Evolutionary conservation across 306 rosid species (phyloP).

Genomic region (Corylus americana): DNA sequence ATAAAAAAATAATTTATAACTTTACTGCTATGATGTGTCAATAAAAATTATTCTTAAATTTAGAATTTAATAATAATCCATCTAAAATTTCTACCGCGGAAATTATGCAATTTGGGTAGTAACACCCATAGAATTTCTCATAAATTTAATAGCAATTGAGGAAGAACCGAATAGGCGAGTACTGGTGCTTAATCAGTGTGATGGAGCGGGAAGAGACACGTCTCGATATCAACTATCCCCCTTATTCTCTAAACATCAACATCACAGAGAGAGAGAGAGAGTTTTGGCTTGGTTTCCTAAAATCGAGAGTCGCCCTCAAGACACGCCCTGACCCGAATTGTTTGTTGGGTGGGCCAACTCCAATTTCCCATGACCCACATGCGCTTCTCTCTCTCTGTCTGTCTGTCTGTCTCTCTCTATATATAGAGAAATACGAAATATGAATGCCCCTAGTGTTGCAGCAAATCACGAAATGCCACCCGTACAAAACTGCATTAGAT

Average conservation of each 20-base stretch:
- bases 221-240: slow-evolving; percentile 21
- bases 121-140: too few species aligned
- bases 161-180: background rate
- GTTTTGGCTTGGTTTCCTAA: background rate
- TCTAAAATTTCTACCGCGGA: too few species aligned
- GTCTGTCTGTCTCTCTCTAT: background rate
- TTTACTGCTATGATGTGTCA: too few species aligned
- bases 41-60: too few species aligned
- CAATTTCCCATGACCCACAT: slow-evolving; percentile 43
- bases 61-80: too few species aligned
- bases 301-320: slow-evolving; percentile 37
- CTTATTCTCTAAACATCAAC: slow-evolving; percentile 29
- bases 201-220: slow-evolving; percentile 42
- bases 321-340: slow-evolving; percentile 41
- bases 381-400: background rate
- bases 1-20: too few species aligned
- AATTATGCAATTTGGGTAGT: too few species aligned
- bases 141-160: background rate
- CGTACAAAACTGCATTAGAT: background rate
- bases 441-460: background rate
- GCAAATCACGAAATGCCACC: background rate
- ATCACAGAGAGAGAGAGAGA: background rate
- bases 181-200: background rate
- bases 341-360: slow-evolving; percentile 34
- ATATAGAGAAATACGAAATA: background rate